Evolutionary conservation across 257 asterid genomes (phyloP), one percentile per base, ranked within the genome.

Genomic region (Fraxinus excelsior): DNA sequence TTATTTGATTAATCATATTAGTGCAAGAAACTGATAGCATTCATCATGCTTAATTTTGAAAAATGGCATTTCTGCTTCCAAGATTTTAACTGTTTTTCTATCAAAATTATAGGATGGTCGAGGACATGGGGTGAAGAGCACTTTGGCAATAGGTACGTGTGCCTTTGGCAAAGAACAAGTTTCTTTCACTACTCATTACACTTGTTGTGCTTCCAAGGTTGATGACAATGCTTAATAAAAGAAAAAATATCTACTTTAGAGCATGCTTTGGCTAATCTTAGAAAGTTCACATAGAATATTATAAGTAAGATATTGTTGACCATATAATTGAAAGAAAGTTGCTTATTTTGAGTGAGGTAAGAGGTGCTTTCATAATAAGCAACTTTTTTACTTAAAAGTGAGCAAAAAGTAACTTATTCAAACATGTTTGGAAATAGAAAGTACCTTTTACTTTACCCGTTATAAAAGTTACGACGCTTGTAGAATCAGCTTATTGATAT

Each of bases 91-190:
- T 56, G 65, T 18, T n/a, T 53, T 0, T 56, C 16, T 25, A 62
- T 60, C 6, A 11, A n/a, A 81, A 23, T 16, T 44, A 32, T 31
- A 96, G 99, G 99, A 79, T 96, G 99, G 99, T 93, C 99, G 2
- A 86, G 99, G 85, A 96, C 97, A 74, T 96, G 99, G 99, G 99
- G 99, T 71, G 99, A 96, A 82, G 99, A 96, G 84, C 99, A 96
- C 90, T 93, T 96, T 0, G 99, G 99, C 70, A 96, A 96, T 5
- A 97, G 99, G 99, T 96, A 86, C 7, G 88, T 70, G 53, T 46
- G 71, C 71, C 70, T 73, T 80, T 35, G 25, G 19, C 42, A 58
- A 58, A 2, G 62, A 53, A 51, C 77, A 35, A 65, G 29, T 29
- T 75, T 66, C 74, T 28, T 6, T 35, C 49, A 28, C 37, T 23